Evolutionary conservation across 768 basidiomycete species (phyloP).

Genomic region (Xanthoconium stramineum): DNA sequence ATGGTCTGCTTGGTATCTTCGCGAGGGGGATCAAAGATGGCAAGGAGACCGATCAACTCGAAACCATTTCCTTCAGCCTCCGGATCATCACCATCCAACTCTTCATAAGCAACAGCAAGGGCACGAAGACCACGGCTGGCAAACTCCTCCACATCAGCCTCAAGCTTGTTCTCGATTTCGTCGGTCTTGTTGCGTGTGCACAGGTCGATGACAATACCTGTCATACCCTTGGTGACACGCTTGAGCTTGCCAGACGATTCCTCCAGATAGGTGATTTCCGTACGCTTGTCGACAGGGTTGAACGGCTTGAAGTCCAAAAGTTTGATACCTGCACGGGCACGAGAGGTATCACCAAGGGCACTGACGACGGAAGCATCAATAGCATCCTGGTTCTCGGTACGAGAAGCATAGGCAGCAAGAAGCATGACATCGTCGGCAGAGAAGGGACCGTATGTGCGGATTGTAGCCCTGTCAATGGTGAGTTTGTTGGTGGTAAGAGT

Average conservation of each 20-base stretch:
- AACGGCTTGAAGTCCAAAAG: slow-evolving; percentile 99
- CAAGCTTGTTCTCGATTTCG: slow-evolving; percentile 85
- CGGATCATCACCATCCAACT: slow-evolving; percentile 75
- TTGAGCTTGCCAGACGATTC: slow-evolving; percentile 93
- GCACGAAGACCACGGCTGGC: slow-evolving; percentile 94
- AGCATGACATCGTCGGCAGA: slow-evolving; percentile 88
- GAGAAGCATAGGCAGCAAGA: slow-evolving; percentile 92
- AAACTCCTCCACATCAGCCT: slow-evolving; percentile 95
- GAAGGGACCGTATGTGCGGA: slow-evolving; percentile 88
- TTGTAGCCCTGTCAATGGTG: slow-evolving; percentile 90
- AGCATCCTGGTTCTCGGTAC: slow-evolving; percentile 98
- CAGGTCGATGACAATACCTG: slow-evolving; percentile 95
- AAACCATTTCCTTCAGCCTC: slow-evolving; percentile 95
- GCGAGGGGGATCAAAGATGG: slow-evolving; percentile 98
- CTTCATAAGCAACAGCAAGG: slow-evolving; percentile 93
- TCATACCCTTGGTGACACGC: slow-evolving; percentile 99
- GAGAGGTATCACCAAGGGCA: slow-evolving; percentile 66
- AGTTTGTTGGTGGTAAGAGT: slow-evolving; percentile 99
- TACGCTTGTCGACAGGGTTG: slow-evolving; percentile 99
- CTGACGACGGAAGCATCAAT: slow-evolving; percentile 87
- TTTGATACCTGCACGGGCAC: slow-evolving; percentile 90
- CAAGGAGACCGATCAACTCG: slow-evolving; percentile 93
- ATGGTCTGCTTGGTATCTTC: slow-evolving; percentile 99
- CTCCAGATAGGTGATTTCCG: slow-evolving; percentile 96
- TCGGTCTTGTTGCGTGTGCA: slow-evolving; percentile 97